A percentile compares a stretch with the other conserved stretches of the same genome.
phyloP scores from a whole-genome alignment of 2,329 filamentous ascomycete genomes.

The Fusarium robinianum region DNA sequence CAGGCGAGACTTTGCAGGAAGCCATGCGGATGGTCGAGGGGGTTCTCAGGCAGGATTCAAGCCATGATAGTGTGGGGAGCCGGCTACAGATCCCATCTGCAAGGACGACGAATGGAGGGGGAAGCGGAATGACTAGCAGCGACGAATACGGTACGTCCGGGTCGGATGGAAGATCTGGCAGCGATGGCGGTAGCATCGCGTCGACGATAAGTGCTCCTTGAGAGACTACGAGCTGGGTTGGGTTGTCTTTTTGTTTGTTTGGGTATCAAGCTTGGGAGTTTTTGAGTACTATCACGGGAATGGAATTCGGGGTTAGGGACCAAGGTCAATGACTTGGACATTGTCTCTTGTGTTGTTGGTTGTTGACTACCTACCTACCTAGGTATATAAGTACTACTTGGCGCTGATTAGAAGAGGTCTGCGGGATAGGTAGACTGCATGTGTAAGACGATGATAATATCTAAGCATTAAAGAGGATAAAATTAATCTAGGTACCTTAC shows the following conservation, averaged over 20 bases:
- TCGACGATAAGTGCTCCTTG: constrained; percentile 42
- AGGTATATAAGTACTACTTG: too few species aligned
- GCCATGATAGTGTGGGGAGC: constrained; percentile 34
- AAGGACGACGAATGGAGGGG: constrained; percentile 39
- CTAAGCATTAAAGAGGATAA: too few species aligned
- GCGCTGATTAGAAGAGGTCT: too few species aligned
- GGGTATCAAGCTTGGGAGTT: constrained; percentile 19
- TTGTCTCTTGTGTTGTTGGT: too few species aligned
- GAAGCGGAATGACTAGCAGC: constrained; percentile 36
- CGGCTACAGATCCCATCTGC: constrained; percentile 41
- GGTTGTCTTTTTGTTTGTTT: constrained; percentile 13
- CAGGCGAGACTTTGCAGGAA: constrained; percentile 75
- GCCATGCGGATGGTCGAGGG: constrained; percentile 68
- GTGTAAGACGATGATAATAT: too few species aligned
- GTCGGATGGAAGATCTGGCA: constrained; percentile 44
- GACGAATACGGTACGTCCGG: constrained; percentile 43
- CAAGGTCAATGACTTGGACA: too few species aligned
- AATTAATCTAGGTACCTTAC: too few species aligned
- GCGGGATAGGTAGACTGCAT: too few species aligned
- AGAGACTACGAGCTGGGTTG: constrained; percentile 10
- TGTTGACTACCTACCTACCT: too few species aligned
- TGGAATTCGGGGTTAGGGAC: too few species aligned
- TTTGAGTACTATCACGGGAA: too few species aligned
- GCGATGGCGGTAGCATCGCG: constrained; percentile 45
- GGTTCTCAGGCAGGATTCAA: constrained; percentile 38